Percentiles rank a stretch among this genome's conserved stretches.
These are phyloP conservation scores for Candida insectalens DNA, from an alignment of 805 yeast genomes.

Conservation along the genomic window DNA sequence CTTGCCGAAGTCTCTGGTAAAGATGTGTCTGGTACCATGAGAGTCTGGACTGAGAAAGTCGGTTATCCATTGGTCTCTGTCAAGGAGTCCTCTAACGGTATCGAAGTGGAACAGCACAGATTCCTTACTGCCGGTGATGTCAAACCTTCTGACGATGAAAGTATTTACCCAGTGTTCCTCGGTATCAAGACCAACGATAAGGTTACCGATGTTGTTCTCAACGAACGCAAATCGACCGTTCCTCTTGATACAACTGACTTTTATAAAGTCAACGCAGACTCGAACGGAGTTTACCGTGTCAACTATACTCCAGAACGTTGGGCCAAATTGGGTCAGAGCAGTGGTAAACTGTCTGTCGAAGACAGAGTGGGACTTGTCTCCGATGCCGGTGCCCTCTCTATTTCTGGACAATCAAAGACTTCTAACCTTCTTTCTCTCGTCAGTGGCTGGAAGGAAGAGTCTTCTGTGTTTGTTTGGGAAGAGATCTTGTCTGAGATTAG, in stretches of 20 bases:
- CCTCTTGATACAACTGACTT: constrained; percentile 16
- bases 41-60: constrained; percentile 60
- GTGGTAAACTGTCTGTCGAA: constrained; percentile 32
- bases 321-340: constrained; percentile 28
- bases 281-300: constrained; percentile 46
- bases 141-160: constrained; percentile 47
- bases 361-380: constrained; percentile 50
- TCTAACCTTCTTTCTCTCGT: constrained; percentile 37
- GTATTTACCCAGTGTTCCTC: constrained; percentile 51
- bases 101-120: constrained; percentile 44
- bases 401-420: constrained; percentile 36
- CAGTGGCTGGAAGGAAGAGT: constrained; percentile 27
- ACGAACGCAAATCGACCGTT: constrained; percentile 14
- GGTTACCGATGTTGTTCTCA: constrained; percentile 20
- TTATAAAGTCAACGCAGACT: constrained; percentile 42
- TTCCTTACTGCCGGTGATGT: constrained; percentile 61
- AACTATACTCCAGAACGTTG: constrained; percentile 33
- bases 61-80: constrained; percentile 70
- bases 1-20: constrained; percentile 55
- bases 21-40: constrained; percentile 56
- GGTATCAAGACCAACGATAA: constrained; percentile 21
- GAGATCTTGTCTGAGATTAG: constrained; percentile 37
- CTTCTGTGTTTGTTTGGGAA: constrained; percentile 46
- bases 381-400: constrained; percentile 41
- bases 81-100: constrained; percentile 21